Evolutionary conservation across 2,329 filamentous ascomycete genomes (phyloP), one percentile per base, ranked within the genome.

Genomic region (Colletotrichum aenigma): DNA sequence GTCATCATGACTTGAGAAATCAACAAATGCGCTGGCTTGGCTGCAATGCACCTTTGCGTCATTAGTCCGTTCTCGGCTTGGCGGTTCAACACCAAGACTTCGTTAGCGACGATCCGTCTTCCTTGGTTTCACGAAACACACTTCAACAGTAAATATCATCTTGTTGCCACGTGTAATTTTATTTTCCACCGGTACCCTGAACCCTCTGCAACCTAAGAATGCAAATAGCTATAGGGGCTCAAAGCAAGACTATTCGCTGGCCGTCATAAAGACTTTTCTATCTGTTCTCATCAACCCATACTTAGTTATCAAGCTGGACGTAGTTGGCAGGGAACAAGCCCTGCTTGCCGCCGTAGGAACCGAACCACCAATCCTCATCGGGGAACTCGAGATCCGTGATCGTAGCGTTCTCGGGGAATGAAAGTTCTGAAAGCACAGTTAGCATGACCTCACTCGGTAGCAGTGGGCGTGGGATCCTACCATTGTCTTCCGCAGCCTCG

Each of bases 301-400:
- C 67, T 78, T 78, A 85, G 77, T 82, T 77, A 79, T 91, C 85
- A 70, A 93, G 85, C 83, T 93, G 86, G 77, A 94, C 93, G 79
- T 94, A 94, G 83, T 94, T 94, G 82, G 92, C 90, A 15, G 93
- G 93, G 91, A 99, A 99, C 61, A 99, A 89, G 77, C 97, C 97
- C 34, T 91, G 91, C 74, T 93, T 91, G 66, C 96, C 96, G 30
- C 93, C 89, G 84, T 94, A 97, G 81, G 94, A 92, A 74, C 97
- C 97, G 80, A 96, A 94, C 97, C 97, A 99, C 97, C 97, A 99
- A 83, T 99, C 97, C 79, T 98, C 96, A 81, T 98, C 97, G 3
- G 97, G 97, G 85, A 98, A 98, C 87, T 98, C 95, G 78, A 99
- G 88, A 81, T 94, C 91, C 32, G 91, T 94, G 80, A 99, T 94